Base-by-base conservation (phyloP, 2,329 filamentous ascomycete genomes). In the Calonectria henricotiae region DNA sequence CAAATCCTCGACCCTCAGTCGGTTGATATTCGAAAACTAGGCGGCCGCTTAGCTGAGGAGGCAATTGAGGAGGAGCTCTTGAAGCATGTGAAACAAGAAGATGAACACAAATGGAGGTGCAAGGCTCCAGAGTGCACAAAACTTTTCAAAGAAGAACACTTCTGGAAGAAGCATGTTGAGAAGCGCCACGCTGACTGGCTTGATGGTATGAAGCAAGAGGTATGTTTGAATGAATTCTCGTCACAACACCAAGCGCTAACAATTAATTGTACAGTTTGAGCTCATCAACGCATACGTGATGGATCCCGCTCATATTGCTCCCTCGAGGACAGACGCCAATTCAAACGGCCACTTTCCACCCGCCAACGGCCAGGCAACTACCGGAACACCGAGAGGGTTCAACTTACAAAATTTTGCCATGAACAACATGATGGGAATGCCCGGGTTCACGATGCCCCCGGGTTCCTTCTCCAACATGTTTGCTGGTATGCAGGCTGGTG, bases 111-210 rank as follows among this genome's bases (percentile, higher is more conserved):
- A 81, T 99, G 92, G 87, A 91, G 97, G 71, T 99, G 96, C 88
- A 97, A 96, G 82, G 95, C 97, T 4, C 96, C 96, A 1, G 95
- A 98, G 44, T 99, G 96, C 83, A 93, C 93, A 12, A 99, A 99
- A 83, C 86, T 99, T 8, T 99, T 99, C 88, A 98, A 98, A 82
- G 96, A 96, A 69, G 93, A 97, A 49, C 91, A 96, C 77, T 99
- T 99, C 81, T 99, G 97, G 96, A 92, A 91, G 79, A 99, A 99
- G 86, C 96, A 99, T 78, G 92, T 98, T 17, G 96, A 98, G 83
- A 99, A 99, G 85, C 91, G 97, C 68, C 96, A 99, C 81, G 82
- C 89, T 0, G 96, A 98, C 65, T 99, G 95, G 93, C 88, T 93
- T 51, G 92, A 95, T 39, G 89, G 86, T 64, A 85, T 98, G 74